Base-by-base conservation (phyloP, 345 rosid species). In the Acer negundo region DNA sequence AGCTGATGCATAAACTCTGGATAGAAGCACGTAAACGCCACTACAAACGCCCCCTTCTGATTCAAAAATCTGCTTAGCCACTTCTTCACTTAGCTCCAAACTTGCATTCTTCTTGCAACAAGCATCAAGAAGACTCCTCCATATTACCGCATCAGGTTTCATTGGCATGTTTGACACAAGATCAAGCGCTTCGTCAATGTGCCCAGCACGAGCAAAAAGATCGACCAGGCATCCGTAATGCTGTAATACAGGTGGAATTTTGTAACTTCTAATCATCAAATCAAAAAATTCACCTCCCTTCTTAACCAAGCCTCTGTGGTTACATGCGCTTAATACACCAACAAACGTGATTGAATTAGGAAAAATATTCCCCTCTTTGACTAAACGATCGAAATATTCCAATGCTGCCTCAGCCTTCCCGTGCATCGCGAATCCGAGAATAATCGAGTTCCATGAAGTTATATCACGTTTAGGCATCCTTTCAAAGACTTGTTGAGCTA, bases 91-190 rank as follows among this genome's bases (percentile, higher is more conserved):
- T 64, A 87, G 84, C 84, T 86, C 86, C 10, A 91, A 77, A 58
- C 89, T 81, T 70, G 79, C 92, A 73, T 88, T 86, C 63, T 82
- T 85, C 88, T 88, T 93, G 62, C 91, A 79, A 84, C 92, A 91
- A 72, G 97, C 92, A 77, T 86, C 95, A 11, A 94, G 98, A 31
- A 94, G 91, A 80, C 95, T 86, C 84, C 98, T 94, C 97, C 97
- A 93, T 35, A 92, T 91, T 31, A 91, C 92, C 1, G 58, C 85
- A 69, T 94, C 98, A 19, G 97, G 97, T 82, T 85, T 92, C 84
- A 89, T 80, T 0, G 89, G 90, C 97, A 93, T 94, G 66, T 15
- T 79, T 46, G 80, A 84, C 13, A 94, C 86, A 62, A 92, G 74
- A 76, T 88, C 81, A 28, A 92, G 81, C 7, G 97, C 98, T 80